phyloP scores from a whole-genome alignment of 192 early-diverging fungal species.

The Hyaloraphidium curvatum region DNA sequence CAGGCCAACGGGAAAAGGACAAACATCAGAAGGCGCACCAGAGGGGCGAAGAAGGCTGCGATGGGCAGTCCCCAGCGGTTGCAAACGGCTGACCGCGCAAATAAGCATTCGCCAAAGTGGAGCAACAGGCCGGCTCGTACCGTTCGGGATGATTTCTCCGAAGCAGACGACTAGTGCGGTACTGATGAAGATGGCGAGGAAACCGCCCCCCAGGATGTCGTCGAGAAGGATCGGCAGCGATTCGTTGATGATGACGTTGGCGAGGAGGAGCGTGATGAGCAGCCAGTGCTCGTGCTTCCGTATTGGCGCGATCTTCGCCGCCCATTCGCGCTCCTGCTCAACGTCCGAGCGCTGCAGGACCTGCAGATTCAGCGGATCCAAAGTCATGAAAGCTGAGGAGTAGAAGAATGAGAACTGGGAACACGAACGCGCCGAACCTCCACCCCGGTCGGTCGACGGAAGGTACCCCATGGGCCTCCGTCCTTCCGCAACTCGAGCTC shows the following conservation, averaged over 20 bases:
- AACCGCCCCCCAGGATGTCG: slow-evolving; percentile 26
- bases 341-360: too few species aligned
- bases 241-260: slow-evolving; percentile 92
- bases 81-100: slow-evolving; percentile 71
- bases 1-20: slow-evolving; percentile 32
- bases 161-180: slow-evolving; percentile 29
- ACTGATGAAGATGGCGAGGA: slow-evolving; percentile 69
- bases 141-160: slow-evolving; percentile 64
- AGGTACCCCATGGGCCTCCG: too few species aligned
- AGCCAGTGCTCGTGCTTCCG: slow-evolving; percentile 85
- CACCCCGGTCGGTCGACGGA: too few species aligned
- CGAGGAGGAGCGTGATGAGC: slow-evolving; percentile 73
- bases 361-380: too few species aligned
- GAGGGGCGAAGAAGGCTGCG: slow-evolving; percentile 69
- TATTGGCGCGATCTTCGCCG: slow-evolving; percentile 76
- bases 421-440: too few species aligned
- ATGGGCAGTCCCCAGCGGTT: slow-evolving; percentile 70
- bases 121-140: too few species aligned
- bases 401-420: too few species aligned
- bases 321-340: too few species aligned
- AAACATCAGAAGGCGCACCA: slow-evolving; percentile 16
- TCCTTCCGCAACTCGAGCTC: too few species aligned
- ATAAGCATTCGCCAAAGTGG: too few species aligned
- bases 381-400: too few species aligned
- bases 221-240: slow-evolving; percentile 59